phyloP scores from a whole-genome alignment of 1,139 yeast genomes.

The Oligophagozyma castellii region DNA sequence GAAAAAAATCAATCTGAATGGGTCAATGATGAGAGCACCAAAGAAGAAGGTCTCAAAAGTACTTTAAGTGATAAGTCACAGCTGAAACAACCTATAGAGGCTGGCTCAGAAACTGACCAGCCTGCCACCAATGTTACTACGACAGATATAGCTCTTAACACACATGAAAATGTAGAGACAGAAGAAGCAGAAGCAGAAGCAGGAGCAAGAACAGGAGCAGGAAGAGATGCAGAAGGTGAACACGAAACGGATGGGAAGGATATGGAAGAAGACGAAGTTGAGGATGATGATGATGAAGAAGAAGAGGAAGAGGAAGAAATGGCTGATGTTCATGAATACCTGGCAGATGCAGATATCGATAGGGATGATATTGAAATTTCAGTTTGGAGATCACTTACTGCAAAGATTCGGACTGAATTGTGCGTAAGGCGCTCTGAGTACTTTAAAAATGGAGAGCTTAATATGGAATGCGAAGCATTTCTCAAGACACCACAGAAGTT shows the following conservation, averaged over 20 bases:
- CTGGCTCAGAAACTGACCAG: not conserved
- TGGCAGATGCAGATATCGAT: slow-evolving; percentile 35
- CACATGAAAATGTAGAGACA: not conserved
- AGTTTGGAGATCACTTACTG: slow-evolving; percentile 71
- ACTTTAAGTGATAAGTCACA: not conserved
- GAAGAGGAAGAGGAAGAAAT: slow-evolving; percentile 23
- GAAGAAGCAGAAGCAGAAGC: slow-evolving; percentile 1
- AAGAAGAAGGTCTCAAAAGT: not conserved
- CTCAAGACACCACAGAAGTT: slow-evolving; percentile 47
- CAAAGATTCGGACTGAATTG: slow-evolving; percentile 64
- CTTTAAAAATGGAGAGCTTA: slow-evolving; percentile 43
- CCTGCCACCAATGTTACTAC: not conserved
- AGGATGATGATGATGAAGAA: slow-evolving; percentile 21
- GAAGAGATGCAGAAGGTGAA: slow-evolving; percentile 2
- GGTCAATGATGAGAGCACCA: not conserved
- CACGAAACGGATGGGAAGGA: slow-evolving; percentile 2
- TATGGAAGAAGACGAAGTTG: slow-evolving; percentile 9
- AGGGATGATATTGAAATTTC: slow-evolving; percentile 58
- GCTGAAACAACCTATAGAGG: not conserved
- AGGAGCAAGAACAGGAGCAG: slow-evolving; percentile 2
- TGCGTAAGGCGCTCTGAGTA: slow-evolving; percentile 56
- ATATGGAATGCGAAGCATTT: slow-evolving; percentile 56
- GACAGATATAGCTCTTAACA: not conserved
- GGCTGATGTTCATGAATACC: slow-evolving; percentile 19
- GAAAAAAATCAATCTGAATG: not conserved